Base-by-base conservation (phyloP, 1,284 basidiomycete genomes). In the Lignosus rhinocerotis region DNA sequence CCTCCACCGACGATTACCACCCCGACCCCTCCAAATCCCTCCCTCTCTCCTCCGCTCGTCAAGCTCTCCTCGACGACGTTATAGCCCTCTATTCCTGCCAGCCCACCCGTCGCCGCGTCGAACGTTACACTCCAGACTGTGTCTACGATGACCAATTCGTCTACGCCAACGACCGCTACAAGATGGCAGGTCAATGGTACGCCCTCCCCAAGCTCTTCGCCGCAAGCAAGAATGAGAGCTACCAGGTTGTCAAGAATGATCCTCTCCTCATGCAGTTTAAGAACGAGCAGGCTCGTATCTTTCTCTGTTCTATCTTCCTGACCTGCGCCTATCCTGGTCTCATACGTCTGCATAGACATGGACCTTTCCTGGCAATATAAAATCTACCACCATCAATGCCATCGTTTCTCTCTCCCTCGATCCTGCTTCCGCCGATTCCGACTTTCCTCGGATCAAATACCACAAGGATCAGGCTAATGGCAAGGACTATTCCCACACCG, bases 161-260 rank as follows among this genome's bases (percentile, higher is more conserved):
- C 31, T 72, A 72, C 58, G 70, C 69, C 36, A 69, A 71, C 56
- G 69, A 73, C 58, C 62, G 70, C 52, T 72, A 68, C 63, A 72
- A 72, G 64, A 72, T 73, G 71, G 69, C 68, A 12, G 71, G 70
- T 17, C 72, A 73, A 58, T 71, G 71, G 70, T 73, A 72, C 52
- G 71, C 69, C n/a, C 63, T 72, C 41, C 71, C 69, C 10, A 72
- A 69, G 59, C 62, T 72, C 45, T 72, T 73, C 61, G 66, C 63
- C 42, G 60, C 61, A 52, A 69, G 65, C 58, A 65, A 67, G 61
- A 73, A 72, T 59, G 67, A 69, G 52, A 60, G 65, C 32, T 71
- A 70, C 54, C 59, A 73, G 59, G 62, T 72, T 42, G 61, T 72
- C 41, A 65, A 53, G 53, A 70, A 71, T 53, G 70, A 72, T 50